These are phyloP conservation scores for Candida mesenterica DNA, from an alignment of 1,139 yeast species.

Conservation along the genomic window DNA sequence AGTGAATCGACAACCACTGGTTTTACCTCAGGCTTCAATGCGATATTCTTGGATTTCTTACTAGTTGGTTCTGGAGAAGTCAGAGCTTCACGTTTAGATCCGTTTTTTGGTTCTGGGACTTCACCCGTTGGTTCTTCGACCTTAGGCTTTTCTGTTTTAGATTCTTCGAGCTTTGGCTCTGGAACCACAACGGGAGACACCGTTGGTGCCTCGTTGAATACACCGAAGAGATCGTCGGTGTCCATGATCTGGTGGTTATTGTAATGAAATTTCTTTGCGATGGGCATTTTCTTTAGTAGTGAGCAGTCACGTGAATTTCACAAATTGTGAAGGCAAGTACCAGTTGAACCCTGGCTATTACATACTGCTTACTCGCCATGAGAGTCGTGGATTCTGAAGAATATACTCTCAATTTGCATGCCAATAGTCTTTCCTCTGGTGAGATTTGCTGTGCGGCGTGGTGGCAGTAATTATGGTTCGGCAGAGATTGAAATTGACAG, in stretches of 20 bases:
- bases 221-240: conserved; percentile 63
- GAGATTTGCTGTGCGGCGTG: too few relatives aligned
- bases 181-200: conserved; percentile 30
- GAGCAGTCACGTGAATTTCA: neutral
- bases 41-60: conserved; percentile 13
- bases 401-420: too few relatives aligned
- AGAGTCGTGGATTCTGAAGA: too few relatives aligned
- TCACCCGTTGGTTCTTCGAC: conserved; percentile 3
- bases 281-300: neutral
- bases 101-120: conserved; percentile 7
- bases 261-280: conserved; percentile 2
- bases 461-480: too few relatives aligned
- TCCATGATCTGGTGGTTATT: conserved; percentile 21
- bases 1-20: conserved; percentile 88
- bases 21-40: conserved; percentile 30
- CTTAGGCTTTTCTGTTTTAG: neutral
- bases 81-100: conserved; percentile 16
- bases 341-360: too few relatives aligned
- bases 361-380: too few relatives aligned
- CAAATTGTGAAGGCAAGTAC: neutral
- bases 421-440: too few relatives aligned
- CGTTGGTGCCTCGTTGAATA: conserved; percentile 58
- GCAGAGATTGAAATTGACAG: too few relatives aligned
- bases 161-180: neutral
- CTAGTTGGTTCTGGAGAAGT: conserved; percentile 11